Conservation (phyloP, 139 green algal genomes). For the Spirogloea muscicola region DNA sequence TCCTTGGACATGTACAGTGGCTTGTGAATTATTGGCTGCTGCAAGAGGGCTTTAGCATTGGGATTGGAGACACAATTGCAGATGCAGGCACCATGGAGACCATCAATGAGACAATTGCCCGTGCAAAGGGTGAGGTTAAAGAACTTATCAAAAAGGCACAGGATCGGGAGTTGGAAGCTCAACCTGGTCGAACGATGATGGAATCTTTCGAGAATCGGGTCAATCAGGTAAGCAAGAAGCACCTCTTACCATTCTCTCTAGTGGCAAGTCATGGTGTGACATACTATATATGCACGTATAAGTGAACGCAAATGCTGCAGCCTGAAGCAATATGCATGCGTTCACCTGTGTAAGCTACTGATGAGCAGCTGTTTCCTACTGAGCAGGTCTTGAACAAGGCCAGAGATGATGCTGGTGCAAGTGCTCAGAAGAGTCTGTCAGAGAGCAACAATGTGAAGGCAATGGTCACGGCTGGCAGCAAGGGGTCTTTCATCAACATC, state of each 20-base stretch:
- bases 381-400: conserved; percentile 91
- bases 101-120: conserved; percentile 89
- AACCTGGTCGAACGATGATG: conserved; percentile 81
- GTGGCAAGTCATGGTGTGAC: no score
- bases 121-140: conserved; percentile 59
- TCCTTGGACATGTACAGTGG: conserved; percentile 79
- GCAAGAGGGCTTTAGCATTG: conserved; percentile 87
- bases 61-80: conserved; percentile 95
- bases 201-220: conserved; percentile 93
- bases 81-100: conserved; percentile 82
- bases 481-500: conserved; percentile 99
- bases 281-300: no score
- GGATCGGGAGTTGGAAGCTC: conserved; percentile 78
- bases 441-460: conserved; percentile 97
- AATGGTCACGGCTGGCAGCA: conserved; percentile 93
- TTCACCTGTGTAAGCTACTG: no score
- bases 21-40: conserved; percentile 96
- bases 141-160: conserved; percentile 71
- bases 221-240: conserved; percentile 52
- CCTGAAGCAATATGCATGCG: no score
- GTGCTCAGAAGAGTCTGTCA: conserved; percentile 74
- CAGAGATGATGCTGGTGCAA: conserved; percentile 87
- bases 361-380: no score
- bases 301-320: no score
- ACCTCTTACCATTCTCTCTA: no score